Evolutionary conservation across 495 filamentous ascomycete genomes (phyloP).

Genomic region (Astrothelium subdiscretum): DNA sequence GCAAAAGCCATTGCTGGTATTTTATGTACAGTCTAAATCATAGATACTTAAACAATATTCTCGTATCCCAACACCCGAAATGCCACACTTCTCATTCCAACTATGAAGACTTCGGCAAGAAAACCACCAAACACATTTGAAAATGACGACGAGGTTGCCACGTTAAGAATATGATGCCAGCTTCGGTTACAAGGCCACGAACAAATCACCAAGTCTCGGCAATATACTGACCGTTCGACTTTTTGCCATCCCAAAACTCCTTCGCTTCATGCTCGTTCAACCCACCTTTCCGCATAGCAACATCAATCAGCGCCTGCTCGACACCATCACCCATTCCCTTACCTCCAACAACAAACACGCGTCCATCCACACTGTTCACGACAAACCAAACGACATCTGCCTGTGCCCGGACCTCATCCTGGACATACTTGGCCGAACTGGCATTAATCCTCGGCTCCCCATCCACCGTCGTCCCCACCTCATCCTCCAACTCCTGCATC

Average conservation of each 20-base stretch:
- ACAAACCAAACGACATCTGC: constrained; percentile 95
- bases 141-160: neutral
- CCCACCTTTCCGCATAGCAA: constrained; percentile 48
- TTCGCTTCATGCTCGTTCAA: constrained; percentile 38
- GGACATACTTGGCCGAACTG: constrained; percentile 27
- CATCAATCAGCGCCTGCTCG: constrained; percentile 37
- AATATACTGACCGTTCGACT: constrained; percentile 31
- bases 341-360: constrained; percentile 89
- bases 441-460: neutral
- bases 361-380: constrained; percentile 82
- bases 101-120: neutral
- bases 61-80: too few species aligned
- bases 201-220: constrained; percentile 22
- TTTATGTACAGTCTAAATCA: neutral
- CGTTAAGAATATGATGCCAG: neutral
- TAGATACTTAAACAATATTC: neutral
- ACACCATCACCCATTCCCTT: constrained; percentile 98
- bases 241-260: constrained; percentile 34
- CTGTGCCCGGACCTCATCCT: constrained; percentile 48
- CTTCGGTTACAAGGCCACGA: neutral
- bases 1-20: neutral
- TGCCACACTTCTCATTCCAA: neutral
- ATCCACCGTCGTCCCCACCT: neutral
- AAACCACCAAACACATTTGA: neutral
- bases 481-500: constrained; percentile 7